A percentile compares a stretch with the other conserved stretches of the same genome.
Conservation (phyloP, 306 rosid genomes). For the Vigna trinervia region DNA sequence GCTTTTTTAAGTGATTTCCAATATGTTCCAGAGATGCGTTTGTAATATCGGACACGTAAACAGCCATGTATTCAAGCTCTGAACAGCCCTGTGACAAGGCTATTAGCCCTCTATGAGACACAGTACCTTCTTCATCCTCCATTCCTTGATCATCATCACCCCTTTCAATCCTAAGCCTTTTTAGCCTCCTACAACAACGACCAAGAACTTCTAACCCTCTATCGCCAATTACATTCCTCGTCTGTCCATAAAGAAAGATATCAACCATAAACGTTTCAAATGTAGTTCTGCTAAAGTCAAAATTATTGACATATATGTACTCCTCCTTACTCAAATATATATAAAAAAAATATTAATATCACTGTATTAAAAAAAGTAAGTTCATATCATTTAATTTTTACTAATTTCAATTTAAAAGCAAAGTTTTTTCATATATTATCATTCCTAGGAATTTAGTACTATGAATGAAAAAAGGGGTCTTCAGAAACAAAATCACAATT, state of each 20-base stretch:
- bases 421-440: no score
- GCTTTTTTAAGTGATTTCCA: conserved; percentile 74
- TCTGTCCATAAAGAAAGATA: conserved; percentile 56
- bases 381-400: no score
- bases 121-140: conserved; percentile 89
- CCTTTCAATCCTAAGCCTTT: conserved; percentile 89
- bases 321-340: no score
- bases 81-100: conserved; percentile 86
- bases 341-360: no score
- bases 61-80: conserved; percentile 83
- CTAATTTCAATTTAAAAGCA: no score
- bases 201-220: conserved; percentile 91
- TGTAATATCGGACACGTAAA: conserved; percentile 88
- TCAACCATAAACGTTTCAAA: conserved; percentile 32
- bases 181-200: conserved; percentile 68
- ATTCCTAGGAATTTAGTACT: no score
- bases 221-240: conserved; percentile 94
- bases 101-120: conserved; percentile 87
- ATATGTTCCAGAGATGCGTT: conserved; percentile 75
- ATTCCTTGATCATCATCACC: conserved; percentile 91
- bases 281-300: conserved; percentile 1
- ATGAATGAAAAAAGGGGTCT: no score
- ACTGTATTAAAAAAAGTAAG: no score
- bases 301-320: not conserved
- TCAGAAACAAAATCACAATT: no score